Evolutionary conservation across 2,329 filamentous ascomycete genomes (phyloP).

Genomic region (Exserohilum turcica): DNA sequence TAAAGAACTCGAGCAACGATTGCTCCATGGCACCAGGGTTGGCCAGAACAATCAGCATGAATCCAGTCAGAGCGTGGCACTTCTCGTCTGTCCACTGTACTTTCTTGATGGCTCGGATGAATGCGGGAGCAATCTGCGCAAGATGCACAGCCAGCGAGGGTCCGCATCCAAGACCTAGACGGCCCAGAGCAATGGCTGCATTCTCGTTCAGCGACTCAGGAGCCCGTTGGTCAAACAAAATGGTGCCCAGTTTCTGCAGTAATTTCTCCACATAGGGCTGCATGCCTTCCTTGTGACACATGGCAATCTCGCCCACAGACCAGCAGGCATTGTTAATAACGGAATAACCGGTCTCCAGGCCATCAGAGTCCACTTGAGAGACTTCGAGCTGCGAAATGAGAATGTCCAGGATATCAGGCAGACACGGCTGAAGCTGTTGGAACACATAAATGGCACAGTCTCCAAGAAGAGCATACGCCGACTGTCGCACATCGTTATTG

Average conservation of each 20-base stretch:
- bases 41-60: conserved; percentile 79
- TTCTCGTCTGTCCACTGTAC: conserved; percentile 93
- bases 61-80: conserved; percentile 88
- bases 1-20: conserved; percentile 80
- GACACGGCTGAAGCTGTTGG: conserved; percentile 73
- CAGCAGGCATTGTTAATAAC: conserved; percentile 99
- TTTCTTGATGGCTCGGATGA: conserved; percentile 79
- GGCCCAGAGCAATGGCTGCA: conserved; percentile 87
- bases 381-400: conserved; percentile 88
- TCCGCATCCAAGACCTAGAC: conserved; percentile 79
- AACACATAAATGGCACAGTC: conserved; percentile 95
- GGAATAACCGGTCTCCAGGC: conserved; percentile 82
- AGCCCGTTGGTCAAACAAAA: conserved; percentile 83
- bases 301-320: conserved; percentile 90
- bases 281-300: conserved; percentile 75
- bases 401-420: conserved; percentile 76
- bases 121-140: conserved; percentile 77
- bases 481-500: conserved; percentile 92
- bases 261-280: conserved; percentile 76
- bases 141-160: conserved; percentile 79
- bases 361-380: conserved; percentile 69
- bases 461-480: conserved; percentile 90
- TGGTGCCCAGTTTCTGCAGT: conserved; percentile 76
- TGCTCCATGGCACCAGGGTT: conserved; percentile 94
- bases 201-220: conserved; percentile 91